Evolutionary conservation across 2,329 filamentous ascomycete species (phyloP), one percentile per base, ranked within the genome.

Genomic region (Aureobasidium sp.): DNA sequence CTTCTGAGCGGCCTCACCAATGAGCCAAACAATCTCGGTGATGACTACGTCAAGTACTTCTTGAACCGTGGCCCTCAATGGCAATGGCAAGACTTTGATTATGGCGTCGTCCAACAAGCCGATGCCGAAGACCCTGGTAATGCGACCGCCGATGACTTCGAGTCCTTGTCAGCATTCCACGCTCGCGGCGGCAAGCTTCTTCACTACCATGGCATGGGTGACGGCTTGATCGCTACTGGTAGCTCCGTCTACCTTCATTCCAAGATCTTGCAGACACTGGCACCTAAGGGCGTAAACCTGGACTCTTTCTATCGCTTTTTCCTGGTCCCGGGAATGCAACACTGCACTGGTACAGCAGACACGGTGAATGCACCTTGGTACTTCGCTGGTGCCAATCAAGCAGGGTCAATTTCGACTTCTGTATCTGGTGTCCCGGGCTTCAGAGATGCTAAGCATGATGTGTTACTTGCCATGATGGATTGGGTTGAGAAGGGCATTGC

Each of bases 181-280:
- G 65, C 62, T 4, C 69, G 69, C 37, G 76, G 76, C 29, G 76
- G 76, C 10, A 78, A 78, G 63, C 69, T 71, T 49, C 70, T 74
- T 47, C 72, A 67, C 25, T 78, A 75, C 63, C 76, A 82, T 44
- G 76, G 79, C 11, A 75, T 81, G 44, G 66, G 68, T 7, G 77
- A 78, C 63, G 73, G 66, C 1, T 67, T 75, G 8, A 86, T 85
- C 59, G 76, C 80, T 15, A 78, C 78, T 0, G 77, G 78, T 0
- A 76, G 79, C 25, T 79, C 78, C 2, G 75, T 79, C 10, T 81
- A 81, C 68, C 86, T 76, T 67, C 81, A 82, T 69, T 72, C 76
- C 25, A 74, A 77, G 16, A 76, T 82, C 1, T 52, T 68, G n/a
- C 69, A 69, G 8, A 70, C 70, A 0, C 62, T 78, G 29, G 62